These are phyloP conservation scores for Tuber melanosporum DNA, from an alignment of 495 filamentous ascomycete species.

Conservation along the genomic window DNA sequence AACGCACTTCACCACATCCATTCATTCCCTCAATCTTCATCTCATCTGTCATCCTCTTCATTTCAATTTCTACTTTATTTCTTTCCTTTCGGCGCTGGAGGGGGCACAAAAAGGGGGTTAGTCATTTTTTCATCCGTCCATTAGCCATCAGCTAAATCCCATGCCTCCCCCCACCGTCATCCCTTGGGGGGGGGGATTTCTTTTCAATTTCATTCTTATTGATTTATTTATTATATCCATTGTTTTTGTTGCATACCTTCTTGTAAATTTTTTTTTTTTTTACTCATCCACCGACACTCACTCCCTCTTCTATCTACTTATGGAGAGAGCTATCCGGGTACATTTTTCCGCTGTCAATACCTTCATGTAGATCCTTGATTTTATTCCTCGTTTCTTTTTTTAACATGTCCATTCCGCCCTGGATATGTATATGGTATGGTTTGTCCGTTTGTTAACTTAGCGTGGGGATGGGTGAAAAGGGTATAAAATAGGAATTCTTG, in stretches of 20 bases:
- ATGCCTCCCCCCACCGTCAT: not conserved
- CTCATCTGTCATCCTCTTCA: not conserved
- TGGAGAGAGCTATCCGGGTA: not conserved
- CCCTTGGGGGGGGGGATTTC: not conserved
- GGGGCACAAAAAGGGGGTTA: not conserved
- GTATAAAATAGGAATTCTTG: too few species aligned
- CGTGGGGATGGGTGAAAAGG: too few species aligned
- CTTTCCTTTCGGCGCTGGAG: not conserved
- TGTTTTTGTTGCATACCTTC: not conserved
- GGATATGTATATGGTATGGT: not conserved
- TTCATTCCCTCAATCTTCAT: not conserved
- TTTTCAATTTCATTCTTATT: not conserved
- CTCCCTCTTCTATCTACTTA: not conserved
- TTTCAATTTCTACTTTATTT: not conserved
- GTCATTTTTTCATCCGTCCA: not conserved
- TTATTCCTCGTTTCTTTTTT: not conserved
- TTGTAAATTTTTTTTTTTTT: not conserved
- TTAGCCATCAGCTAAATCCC: not conserved
- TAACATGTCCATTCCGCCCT: not conserved
- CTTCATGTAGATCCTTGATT: not conserved
- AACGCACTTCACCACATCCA: not conserved
- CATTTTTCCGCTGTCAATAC: conserved; percentile 3
- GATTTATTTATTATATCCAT: not conserved
- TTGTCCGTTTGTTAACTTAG: not conserved
- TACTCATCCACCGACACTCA: not conserved